Evolutionary conservation across 352 stramenopile species (phyloP).

Genomic region (Saprolegnia diclina): DNA sequence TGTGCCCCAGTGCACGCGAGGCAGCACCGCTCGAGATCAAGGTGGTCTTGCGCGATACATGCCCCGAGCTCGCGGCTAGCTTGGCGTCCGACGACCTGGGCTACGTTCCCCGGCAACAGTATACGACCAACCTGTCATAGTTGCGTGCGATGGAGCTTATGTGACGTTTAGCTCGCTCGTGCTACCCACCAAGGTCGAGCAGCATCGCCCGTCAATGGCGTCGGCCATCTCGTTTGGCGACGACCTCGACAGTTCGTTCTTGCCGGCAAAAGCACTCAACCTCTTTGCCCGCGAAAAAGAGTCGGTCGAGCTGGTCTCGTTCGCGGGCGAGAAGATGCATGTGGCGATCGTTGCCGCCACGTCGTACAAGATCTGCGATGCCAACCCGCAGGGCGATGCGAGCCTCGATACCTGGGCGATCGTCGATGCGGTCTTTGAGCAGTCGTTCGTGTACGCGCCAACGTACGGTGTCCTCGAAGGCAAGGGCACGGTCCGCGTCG

Average conservation of each 20-base stretch:
- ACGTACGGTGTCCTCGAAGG: constrained; percentile 22
- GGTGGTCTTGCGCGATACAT: constrained; percentile 18
- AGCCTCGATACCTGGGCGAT: constrained; percentile 16
- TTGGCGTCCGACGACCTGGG: background rate
- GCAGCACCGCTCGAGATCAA: constrained; percentile 22
- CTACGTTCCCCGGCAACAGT: background rate
- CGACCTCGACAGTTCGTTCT: constrained; percentile 1
- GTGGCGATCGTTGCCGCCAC: constrained; percentile 23
- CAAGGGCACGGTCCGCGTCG: constrained; percentile 10
- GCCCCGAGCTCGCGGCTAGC: constrained; percentile 5
- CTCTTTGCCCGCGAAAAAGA: constrained; percentile 19
- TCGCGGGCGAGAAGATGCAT: constrained; percentile 26
- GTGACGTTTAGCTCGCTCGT: background rate
- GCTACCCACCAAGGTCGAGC: background rate
- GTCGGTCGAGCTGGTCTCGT: constrained; percentile 16
- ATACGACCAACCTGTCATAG: too few relatives aligned
- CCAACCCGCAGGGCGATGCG: constrained; percentile 21
- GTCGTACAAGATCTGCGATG: constrained; percentile 26
- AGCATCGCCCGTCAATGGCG: background rate
- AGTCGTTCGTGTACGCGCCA: constrained; percentile 25
- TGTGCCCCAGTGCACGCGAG: constrained; percentile 19
- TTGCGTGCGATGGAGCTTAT: too few relatives aligned
- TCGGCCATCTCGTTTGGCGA: background rate
- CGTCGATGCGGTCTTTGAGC: constrained; percentile 18
- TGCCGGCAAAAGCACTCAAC: constrained; percentile 3